Base-by-base conservation (phyloP, 352 stramenopile genomes). In the Globisporangium apiculatum region DNA sequence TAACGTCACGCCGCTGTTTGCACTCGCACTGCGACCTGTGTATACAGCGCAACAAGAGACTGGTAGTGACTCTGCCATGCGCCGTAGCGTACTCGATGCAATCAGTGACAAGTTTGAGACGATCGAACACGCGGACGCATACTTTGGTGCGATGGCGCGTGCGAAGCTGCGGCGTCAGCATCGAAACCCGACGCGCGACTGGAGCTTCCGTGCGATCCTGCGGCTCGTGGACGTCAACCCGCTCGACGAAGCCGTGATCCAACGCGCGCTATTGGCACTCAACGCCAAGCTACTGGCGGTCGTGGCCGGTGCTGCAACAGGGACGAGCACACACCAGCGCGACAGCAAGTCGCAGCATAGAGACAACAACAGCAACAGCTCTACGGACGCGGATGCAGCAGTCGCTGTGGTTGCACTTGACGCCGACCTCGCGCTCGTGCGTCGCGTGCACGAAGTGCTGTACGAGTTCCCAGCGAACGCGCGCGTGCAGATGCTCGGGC, bases 391-490 rank as follows among this genome's bases (percentile, higher is more conserved):
- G 5, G 50, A 66, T 35, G 50, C 57, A 5, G 31, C 83, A 3
- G 57, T 87, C 12, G 75, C 83, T 12, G 67, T 52, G 0, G 57
- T 89, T 11, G 83, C 79, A 7, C 58, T 89, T 5, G 69, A 86
- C 40, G 41, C 57, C 18, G 75, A 86, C 17, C 71, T 82, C 45
- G 62, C 72, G 71, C 55, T 89, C 10, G 79, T 91, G 2, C 79
- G 66, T 14, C 73, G 68, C 46, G 51, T 91, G 7, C 81, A 91
- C 48, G 69, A 83, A 17, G 68, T 73, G 12, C 70, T 89, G 73
- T 91, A 79, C 61, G 77, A 89, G 36, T 71, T 84, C 50, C 64
- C 81, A 8, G 59, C 52, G 42, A 87, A 88, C 53, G 53, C 75
- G 48, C 76, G 76, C 41, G 58, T 91, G 10, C 81, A 91, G 54